Evolutionary conservation across 805 yeast species (phyloP).

Genomic region (Ogataea pini): DNA sequence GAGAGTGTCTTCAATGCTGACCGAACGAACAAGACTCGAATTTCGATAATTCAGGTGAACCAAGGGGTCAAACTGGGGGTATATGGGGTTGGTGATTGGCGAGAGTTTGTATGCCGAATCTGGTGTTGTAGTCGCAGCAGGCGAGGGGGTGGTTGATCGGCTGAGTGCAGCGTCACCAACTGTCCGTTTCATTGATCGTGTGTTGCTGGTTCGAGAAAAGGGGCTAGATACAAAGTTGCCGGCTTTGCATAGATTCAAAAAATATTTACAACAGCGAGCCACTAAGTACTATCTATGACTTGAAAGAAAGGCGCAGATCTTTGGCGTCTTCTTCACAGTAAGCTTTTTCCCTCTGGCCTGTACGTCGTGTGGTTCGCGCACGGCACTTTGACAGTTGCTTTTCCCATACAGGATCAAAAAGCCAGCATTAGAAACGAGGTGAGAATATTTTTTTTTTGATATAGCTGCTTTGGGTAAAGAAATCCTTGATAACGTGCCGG

Average conservation of each 20-base stretch:
- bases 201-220: neutral
- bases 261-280: neutral
- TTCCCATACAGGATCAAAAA: neutral
- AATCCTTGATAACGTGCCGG: conserved; percentile 3
- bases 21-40: conserved; percentile 18
- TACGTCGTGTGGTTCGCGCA: neutral
- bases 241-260: neutral
- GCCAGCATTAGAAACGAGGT: neutral
- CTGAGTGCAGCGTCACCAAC: conserved; percentile 2
- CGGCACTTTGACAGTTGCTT: neutral
- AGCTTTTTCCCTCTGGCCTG: neutral
- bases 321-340: neutral
- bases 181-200: conserved; percentile 1
- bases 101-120: conserved; percentile 4
- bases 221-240: neutral
- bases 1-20: conserved; percentile 15
- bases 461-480: conserved; percentile 5
- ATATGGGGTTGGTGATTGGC: conserved; percentile 6
- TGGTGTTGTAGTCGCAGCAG: conserved; percentile 1
- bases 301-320: neutral
- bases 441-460: neutral
- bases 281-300: too few relatives aligned
- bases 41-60: conserved; percentile 25
- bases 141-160: conserved; percentile 4
- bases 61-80: conserved; percentile 28